These are phyloP conservation scores for Leishmania mexicana DNA, from an alignment of 208 protist species.

Conservation along the genomic window DNA sequence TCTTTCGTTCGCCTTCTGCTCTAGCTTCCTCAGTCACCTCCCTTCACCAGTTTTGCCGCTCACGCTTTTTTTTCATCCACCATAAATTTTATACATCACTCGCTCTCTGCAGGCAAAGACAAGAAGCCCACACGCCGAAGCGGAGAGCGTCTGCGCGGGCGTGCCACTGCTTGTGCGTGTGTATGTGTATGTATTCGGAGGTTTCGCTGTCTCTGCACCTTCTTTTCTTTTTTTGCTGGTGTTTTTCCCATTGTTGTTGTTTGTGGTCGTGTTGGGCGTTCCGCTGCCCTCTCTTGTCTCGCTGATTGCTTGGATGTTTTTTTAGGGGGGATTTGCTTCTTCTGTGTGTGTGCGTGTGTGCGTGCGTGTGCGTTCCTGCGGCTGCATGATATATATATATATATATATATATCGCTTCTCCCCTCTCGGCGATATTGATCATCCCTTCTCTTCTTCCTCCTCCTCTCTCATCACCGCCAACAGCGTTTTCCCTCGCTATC, in stretches of 20 bases:
- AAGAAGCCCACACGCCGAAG: neutral
- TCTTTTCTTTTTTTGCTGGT: neutral
- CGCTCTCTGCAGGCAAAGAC: neutral
- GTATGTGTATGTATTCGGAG: neutral
- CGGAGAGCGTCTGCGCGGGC: neutral
- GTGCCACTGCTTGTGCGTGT: neutral
- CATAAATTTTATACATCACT: neutral
- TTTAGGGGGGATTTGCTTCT: constrained; percentile 3
- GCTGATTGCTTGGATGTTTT: neutral
- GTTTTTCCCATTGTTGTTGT: neutral
- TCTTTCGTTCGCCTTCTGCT: neutral
- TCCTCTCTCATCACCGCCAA: neutral
- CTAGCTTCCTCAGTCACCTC: neutral
- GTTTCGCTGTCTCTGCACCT: neutral
- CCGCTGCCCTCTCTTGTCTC: neutral
- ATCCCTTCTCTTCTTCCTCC: neutral
- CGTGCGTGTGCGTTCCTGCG: too few relatives aligned
- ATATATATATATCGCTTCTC: neutral
- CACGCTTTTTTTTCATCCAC: neutral
- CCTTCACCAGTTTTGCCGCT: neutral
- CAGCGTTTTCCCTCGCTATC: neutral
- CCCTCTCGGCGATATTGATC: neutral
- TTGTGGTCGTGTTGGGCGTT: neutral
- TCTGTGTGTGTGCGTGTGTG: neutral
- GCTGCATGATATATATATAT: too few relatives aligned